Base-by-base conservation (phyloP, 1,139 yeast genomes). In the Sugiyamaella neomexicana region DNA sequence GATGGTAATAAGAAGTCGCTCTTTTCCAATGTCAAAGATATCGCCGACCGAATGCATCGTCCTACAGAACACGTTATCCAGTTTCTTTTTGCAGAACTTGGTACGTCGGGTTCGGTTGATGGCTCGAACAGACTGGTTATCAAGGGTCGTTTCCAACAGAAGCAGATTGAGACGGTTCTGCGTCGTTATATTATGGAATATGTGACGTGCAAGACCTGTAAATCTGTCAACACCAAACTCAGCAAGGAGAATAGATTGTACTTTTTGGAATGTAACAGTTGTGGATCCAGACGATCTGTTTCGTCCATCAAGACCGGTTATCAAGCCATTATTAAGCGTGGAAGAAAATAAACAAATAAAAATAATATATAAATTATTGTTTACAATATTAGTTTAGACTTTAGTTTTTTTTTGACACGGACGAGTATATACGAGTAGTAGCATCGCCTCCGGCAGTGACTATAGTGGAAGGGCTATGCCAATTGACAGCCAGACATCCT, bases 31-130 rank as follows among this genome's bases (percentile, higher is more conserved):
- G 91, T 93, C 61, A 96, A 91, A 77, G 97, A 89, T 68, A 93
- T 93, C 65, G 83, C 97, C 62, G 89, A 89, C 65, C 93, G 91
- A 58, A 81, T 93, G 78, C 97, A 91, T 75, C 86, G 99, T 78
- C 89, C 91, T 55, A 95, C 97, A 63, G 99, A 93, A 68, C 99
- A 95, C 76, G 85, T 93, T 64, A 93, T 91, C 72, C 97, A 90
- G 77, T 93, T 88, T 75, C 77, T 93, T 75, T 95, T 93, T 75
- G 98, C 99, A 1, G 99, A 93, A 78, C 80, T 93, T 81, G 99
- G 99, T 84, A 93, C 99, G 23, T 89, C 98, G 2, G 99, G 99
- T 70, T 91, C 98, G 57, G 93, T 93, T 59, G 99, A 93, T 75
- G 99, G 98, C 71, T 91, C 90, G 72, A 89, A 90, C 79, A 86